These are phyloP conservation scores for Nepenthes mirabilis DNA, from an alignment of 148 eudicot species.

Conservation along the genomic window DNA sequence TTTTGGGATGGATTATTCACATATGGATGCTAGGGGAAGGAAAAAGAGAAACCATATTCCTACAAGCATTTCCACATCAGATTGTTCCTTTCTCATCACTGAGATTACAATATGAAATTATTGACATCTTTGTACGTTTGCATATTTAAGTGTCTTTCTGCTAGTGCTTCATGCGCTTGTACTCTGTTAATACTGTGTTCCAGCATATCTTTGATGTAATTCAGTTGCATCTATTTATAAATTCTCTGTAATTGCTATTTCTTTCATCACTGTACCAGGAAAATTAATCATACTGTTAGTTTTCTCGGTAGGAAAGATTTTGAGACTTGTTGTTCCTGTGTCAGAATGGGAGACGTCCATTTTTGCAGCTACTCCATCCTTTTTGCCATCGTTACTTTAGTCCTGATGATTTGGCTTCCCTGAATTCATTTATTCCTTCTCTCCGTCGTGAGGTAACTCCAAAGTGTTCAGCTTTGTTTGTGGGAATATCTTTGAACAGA, in stretches of 20 bases:
- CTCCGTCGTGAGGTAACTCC: constrained; percentile 45
- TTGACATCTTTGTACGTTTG: too few relatives aligned
- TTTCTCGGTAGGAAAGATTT: background rate
- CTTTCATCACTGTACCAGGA: too few relatives aligned
- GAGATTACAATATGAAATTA: too few relatives aligned
- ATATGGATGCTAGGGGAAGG: background rate
- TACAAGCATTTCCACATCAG: too few relatives aligned
- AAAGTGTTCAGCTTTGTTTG: background rate
- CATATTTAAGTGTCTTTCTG: too few relatives aligned
- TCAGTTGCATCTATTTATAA: too few relatives aligned
- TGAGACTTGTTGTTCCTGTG: constrained; percentile 2
- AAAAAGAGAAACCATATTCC: too few relatives aligned
- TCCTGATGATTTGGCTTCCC: constrained; percentile 65
- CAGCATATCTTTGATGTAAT: too few relatives aligned
- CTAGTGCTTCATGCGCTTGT: too few relatives aligned
- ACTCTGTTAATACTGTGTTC: too few relatives aligned
- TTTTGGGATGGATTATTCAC: background rate
- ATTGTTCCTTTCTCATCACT: background rate
- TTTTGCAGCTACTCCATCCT: constrained; percentile 85
- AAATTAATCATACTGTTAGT: too few relatives aligned
- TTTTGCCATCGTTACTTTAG: constrained; percentile 62
- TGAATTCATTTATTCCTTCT: constrained; percentile 57
- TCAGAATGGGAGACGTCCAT: constrained; percentile 73
- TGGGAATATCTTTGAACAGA: background rate
- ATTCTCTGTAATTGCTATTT: too few relatives aligned